These are phyloP conservation scores for Pharus latifolius DNA, from an alignment of 176 grass and related monocot genomes.

Conservation along the genomic window DNA sequence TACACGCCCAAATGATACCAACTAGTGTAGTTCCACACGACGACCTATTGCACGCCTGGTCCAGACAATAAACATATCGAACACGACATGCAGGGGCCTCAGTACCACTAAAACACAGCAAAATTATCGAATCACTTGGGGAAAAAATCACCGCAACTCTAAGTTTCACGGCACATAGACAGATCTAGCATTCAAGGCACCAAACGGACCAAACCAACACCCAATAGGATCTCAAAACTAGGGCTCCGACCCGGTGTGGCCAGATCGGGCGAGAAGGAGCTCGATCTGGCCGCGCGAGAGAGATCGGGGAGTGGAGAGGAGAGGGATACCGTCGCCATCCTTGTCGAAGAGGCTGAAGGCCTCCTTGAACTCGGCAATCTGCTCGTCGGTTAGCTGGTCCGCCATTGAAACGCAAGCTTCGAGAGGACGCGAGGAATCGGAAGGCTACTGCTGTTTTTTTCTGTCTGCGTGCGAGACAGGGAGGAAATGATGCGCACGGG, in stretches of 20 bases:
- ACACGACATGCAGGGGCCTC: neutral
- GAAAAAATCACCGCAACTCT: neutral
- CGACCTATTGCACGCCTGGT: neutral
- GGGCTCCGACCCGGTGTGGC: neutral
- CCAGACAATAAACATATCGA: neutral
- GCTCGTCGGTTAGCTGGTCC: constrained; percentile 46
- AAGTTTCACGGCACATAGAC: neutral
- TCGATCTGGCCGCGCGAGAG: neutral
- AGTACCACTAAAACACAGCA: neutral
- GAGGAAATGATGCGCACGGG: neutral
- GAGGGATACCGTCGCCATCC: constrained; percentile 51
- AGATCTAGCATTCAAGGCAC: neutral
- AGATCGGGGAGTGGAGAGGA: neutral
- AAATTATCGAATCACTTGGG: neutral
- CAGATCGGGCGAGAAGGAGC: neutral
- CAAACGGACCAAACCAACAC: neutral
- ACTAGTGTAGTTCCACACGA: neutral
- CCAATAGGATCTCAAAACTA: neutral
- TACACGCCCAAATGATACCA: too few relatives aligned
- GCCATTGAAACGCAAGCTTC: constrained; percentile 36
- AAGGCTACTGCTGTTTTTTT: neutral
- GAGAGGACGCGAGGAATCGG: neutral
- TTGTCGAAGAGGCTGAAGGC: constrained; percentile 93
- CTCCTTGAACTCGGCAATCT: constrained; percentile 76
- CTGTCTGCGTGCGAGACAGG: neutral